A percentile compares a stretch with the other conserved stretches of the same genome.
phyloP scores from a whole-genome alignment of 768 basidiomycete genomes.

The Kwoniella shandongensis region DNA sequence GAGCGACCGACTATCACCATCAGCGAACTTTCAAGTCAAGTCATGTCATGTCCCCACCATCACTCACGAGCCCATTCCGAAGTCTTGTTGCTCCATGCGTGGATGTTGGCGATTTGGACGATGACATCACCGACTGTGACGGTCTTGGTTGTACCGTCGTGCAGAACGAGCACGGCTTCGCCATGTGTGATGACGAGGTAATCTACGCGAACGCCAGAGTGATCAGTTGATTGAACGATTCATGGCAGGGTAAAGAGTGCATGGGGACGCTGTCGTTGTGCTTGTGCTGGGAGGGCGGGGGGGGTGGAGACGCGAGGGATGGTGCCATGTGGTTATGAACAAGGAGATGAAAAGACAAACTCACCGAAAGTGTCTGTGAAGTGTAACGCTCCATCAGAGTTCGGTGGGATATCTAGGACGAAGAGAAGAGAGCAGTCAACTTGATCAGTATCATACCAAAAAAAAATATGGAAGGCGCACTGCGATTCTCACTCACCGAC shows the following conservation, averaged over 20 bases:
- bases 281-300: too few relatives aligned
- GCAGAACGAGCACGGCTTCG: conserved; percentile 12
- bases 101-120: conserved; percentile 23
- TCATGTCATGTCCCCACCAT: too few relatives aligned
- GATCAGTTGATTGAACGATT: background rate
- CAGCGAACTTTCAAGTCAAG: too few relatives aligned
- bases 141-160: conserved; percentile 14
- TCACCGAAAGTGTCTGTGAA: conserved; percentile 17
- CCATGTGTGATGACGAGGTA: conserved; percentile 25
- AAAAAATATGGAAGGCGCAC: background rate
- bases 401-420: conserved; percentile 9
- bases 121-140: conserved; percentile 19
- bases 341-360: background rate
- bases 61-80: conserved; percentile 22
- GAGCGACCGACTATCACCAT: background rate
- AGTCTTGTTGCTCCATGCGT: conserved; percentile 23
- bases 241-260: background rate
- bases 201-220: background rate
- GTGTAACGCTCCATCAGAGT: conserved; percentile 7
- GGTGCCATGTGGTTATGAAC: too few relatives aligned
- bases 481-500: conserved; percentile 20
- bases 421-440: background rate
- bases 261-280: too few relatives aligned
- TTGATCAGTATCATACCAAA: too few relatives aligned
- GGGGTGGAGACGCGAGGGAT: too few relatives aligned